phyloP scores from a whole-genome alignment of 208 protist genomes.

The Angomonas desouzai region DNA sequence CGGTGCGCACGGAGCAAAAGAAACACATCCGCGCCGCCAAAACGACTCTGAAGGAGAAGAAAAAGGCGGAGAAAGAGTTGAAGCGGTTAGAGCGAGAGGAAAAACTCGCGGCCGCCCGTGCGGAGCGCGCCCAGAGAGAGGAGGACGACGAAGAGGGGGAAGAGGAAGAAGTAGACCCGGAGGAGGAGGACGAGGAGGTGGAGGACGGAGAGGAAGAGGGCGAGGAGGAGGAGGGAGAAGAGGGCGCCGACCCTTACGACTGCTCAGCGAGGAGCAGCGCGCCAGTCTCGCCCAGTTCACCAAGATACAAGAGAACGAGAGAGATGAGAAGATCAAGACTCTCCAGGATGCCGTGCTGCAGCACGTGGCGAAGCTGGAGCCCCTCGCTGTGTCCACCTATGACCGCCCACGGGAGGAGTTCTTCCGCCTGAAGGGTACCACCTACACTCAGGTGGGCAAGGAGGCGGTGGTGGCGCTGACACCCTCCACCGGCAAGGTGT shows the following conservation, averaged over 20 bases:
- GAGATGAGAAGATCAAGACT: slow-evolving; percentile 34
- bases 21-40: slow-evolving; percentile 35
- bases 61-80: slow-evolving; percentile 26
- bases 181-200: slow-evolving; percentile 14
- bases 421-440: slow-evolving; percentile 44
- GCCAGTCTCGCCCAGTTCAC: slow-evolving; percentile 35
- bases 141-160: slow-evolving; percentile 28
- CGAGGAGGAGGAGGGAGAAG: slow-evolving; percentile 15
- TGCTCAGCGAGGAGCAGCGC: slow-evolving; percentile 44
- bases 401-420: slow-evolving; percentile 51
- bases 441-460: slow-evolving; percentile 24
- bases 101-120: slow-evolving; percentile 22
- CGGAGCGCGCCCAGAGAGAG: slow-evolving; percentile 29
- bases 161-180: slow-evolving; percentile 22
- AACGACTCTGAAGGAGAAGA: slow-evolving; percentile 37
- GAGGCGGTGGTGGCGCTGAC: slow-evolving; percentile 32
- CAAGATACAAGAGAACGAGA: slow-evolving; percentile 34
- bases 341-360: slow-evolving; percentile 28
- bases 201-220: slow-evolving; percentile 19
- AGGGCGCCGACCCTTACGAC: neutral
- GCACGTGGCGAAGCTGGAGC: slow-evolving; percentile 22
- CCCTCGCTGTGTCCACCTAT: slow-evolving; percentile 39
- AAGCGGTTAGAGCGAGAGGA: slow-evolving; percentile 22
- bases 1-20: slow-evolving; percentile 33
- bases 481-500: slow-evolving; percentile 28